Evolutionary conservation across 495 filamentous ascomycete genomes (phyloP).

Genomic region (Bombardia bombarda): DNA sequence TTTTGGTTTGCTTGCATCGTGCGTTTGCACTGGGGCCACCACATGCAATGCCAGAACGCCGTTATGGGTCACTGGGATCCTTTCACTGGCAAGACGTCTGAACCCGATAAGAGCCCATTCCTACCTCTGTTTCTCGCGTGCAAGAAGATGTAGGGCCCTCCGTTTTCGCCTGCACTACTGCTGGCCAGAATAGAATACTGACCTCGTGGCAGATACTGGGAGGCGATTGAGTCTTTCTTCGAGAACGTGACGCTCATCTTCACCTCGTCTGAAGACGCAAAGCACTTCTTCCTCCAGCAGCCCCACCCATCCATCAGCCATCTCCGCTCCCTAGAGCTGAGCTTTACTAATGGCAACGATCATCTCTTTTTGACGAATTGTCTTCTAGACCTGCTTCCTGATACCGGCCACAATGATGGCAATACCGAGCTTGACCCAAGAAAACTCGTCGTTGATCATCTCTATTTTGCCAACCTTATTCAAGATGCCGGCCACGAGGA

Average conservation of each 20-base stretch:
- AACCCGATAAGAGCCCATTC: slow-evolving; percentile 9
- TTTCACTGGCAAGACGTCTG: neutral
- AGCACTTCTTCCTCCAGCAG: slow-evolving; percentile 13
- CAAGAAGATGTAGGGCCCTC: slow-evolving; percentile 17
- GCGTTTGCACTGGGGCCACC: slow-evolving; percentile 15
- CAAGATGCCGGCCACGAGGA: no score
- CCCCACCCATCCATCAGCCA: slow-evolving; percentile 10
- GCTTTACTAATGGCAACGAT: no score
- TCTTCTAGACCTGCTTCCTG: no score
- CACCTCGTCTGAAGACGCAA: slow-evolving; percentile 16
- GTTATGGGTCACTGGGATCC: slow-evolving; percentile 11
- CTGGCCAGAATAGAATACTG: neutral
- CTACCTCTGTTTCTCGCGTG: slow-evolving; percentile 16
- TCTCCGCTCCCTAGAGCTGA: slow-evolving; percentile 14
- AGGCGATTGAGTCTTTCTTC: slow-evolving; percentile 15
- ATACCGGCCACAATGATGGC: no score
- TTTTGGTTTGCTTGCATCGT: slow-evolving; percentile 11
- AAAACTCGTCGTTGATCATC: no score
- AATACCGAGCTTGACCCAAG: no score
- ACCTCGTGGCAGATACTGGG: slow-evolving; percentile 12
- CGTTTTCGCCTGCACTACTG: neutral
- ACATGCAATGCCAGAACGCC: slow-evolving; percentile 17
- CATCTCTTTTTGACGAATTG: no score
- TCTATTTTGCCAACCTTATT: no score
- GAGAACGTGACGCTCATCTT: slow-evolving; percentile 17